A percentile compares a stretch with the other conserved stretches of the same genome.
Evolutionary conservation across 1,139 yeast species (phyloP).

Genomic region (Blastobotrys ciferrii): DNA sequence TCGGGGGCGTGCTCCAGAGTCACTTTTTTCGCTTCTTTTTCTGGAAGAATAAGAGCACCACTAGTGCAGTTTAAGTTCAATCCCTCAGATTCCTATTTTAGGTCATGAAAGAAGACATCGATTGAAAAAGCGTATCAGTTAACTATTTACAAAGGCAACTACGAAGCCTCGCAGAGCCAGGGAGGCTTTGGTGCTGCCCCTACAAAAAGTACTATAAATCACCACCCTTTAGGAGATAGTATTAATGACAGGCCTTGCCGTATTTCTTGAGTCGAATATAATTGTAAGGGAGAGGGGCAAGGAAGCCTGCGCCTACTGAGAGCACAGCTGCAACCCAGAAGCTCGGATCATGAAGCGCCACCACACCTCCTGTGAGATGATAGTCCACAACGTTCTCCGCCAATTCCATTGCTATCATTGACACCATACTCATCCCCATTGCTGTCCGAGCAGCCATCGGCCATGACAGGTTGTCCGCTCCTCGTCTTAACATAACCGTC

Average conservation of each 20-base stretch:
- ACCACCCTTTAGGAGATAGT: no score
- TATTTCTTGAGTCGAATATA: slow-evolving; percentile 5
- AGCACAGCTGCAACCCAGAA: slow-evolving; percentile 6
- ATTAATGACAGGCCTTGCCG: slow-evolving; percentile 8
- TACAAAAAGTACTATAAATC: no score
- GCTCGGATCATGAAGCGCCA: slow-evolving; percentile 4
- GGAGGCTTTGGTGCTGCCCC: no score
- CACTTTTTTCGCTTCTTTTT: no score
- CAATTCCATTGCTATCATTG: slow-evolving; percentile 7
- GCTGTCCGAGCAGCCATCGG: slow-evolving; percentile 7
- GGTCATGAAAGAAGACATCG: no score
- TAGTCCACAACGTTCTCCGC: slow-evolving; percentile 6
- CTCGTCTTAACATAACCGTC: slow-evolving; percentile 5
- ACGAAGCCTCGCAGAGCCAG: no score
- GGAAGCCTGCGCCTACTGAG: slow-evolving; percentile 4
- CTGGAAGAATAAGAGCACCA: no score
- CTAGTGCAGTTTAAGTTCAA: no score
- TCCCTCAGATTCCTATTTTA: no score
- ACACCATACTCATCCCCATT: slow-evolving; percentile 9
- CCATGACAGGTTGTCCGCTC: slow-evolving; percentile 4
- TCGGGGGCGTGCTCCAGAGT: no score
- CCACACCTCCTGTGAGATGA: slow-evolving; percentile 8
- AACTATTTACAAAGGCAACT: no score
- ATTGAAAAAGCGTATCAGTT: no score
- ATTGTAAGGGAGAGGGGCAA: slow-evolving; percentile 7